Evolutionary conservation across 2,329 filamentous ascomycete genomes (phyloP).

Genomic region (Colletotrichum euphorbiae): DNA sequence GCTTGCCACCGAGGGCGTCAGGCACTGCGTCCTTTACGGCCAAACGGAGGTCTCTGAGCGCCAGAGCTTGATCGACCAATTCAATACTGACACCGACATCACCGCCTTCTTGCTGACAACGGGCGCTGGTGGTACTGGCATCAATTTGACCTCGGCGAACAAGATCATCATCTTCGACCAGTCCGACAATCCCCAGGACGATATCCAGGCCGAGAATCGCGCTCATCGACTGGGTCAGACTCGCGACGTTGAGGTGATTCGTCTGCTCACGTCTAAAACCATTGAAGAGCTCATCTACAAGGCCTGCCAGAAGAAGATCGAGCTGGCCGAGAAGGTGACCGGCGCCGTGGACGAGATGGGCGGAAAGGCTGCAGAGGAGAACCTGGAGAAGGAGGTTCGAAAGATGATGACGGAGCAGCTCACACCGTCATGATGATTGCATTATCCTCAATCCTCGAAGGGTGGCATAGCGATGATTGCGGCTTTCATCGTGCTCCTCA

Average conservation of each 20-base stretch:
- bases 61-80: constrained; percentile 89
- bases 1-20: constrained; percentile 76
- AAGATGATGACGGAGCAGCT: constrained; percentile 56
- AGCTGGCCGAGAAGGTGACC: constrained; percentile 76
- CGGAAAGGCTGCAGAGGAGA: constrained; percentile 47
- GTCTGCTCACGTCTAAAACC: constrained; percentile 82
- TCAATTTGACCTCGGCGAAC: constrained; percentile 95
- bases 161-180: constrained; percentile 98
- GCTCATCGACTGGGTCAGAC: constrained; percentile 95
- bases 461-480: too few species aligned
- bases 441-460: background rate
- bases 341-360: constrained; percentile 51
- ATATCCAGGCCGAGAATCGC: constrained; percentile 97
- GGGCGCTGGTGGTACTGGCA: constrained; percentile 94
- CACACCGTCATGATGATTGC: constrained; percentile 49
- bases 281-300: constrained; percentile 95
- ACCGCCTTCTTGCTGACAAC: constrained; percentile 94
- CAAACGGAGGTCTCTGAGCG: constrained; percentile 83
- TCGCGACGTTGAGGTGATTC: constrained; percentile 88
- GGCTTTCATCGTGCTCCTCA: too few species aligned
- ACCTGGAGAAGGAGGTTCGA: constrained; percentile 58
- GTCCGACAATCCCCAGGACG: constrained; percentile 97
- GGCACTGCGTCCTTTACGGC: constrained; percentile 89
- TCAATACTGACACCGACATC: constrained; percentile 80
- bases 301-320: constrained; percentile 91